Percentiles rank a stretch among this genome's conserved stretches.
phyloP scores from a whole-genome alignment of 2,329 filamentous ascomycete species.

The Ophiostoma perfectum region DNA sequence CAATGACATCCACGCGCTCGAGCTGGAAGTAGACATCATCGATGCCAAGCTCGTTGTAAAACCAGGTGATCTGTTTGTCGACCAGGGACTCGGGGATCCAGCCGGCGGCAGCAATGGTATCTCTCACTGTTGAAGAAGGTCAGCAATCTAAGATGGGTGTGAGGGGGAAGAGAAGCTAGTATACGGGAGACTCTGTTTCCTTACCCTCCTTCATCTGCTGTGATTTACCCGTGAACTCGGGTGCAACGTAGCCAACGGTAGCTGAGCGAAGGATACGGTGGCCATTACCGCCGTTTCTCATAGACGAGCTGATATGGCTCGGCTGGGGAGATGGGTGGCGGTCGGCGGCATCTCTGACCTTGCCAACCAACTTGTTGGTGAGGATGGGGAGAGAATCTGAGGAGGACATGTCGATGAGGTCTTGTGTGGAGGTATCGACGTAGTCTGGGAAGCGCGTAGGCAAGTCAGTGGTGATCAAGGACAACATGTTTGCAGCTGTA shows the following conservation, averaged over 20 bases:
- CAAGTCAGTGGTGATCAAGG: conserved; percentile 34
- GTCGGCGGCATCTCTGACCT: conserved; percentile 35
- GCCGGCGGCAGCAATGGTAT: conserved; percentile 67
- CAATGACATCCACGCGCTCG: conserved; percentile 78
- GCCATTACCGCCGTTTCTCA: conserved; percentile 51
- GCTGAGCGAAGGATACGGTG: conserved; percentile 77
- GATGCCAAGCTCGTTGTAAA: conserved; percentile 92
- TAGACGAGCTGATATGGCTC: conserved; percentile 70
- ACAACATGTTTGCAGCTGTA: conserved; percentile 28
- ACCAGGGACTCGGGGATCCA: conserved; percentile 84
- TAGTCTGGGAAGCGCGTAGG: conserved; percentile 34
- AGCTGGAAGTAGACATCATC: conserved; percentile 98
- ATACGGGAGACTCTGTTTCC: conserved; percentile 27
- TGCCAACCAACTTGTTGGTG: conserved; percentile 31
- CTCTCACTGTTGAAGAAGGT: conserved; percentile 58
- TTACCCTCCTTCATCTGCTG: conserved; percentile 80
- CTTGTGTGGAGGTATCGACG: conserved; percentile 32
- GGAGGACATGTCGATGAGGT: conserved; percentile 33
- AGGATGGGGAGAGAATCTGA: conserved; percentile 24
- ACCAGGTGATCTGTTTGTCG: conserved; percentile 85
- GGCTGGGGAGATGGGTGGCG: conserved; percentile 81
- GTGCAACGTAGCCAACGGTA: conserved; percentile 89
- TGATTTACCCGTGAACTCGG: conserved; percentile 86
- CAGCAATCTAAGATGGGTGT: background rate
- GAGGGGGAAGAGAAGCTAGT: background rate